phyloP scores from a whole-genome alignment of 2,329 filamentous ascomycete species.

The Diplocarpon rosae region DNA sequence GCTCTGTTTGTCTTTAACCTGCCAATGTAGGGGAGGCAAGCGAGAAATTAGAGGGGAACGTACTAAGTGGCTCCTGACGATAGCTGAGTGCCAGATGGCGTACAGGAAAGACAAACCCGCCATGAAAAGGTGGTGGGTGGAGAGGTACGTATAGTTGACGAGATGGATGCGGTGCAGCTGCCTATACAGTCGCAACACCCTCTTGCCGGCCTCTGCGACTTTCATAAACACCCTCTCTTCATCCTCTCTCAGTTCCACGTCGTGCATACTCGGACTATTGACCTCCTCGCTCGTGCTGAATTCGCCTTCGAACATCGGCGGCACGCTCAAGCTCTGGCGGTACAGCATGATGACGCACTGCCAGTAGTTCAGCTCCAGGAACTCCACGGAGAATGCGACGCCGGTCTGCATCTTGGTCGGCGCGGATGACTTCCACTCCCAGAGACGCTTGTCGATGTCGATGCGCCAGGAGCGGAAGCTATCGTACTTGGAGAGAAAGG shows the following conservation, averaged over 20 bases:
- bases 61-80: conserved; percentile 77
- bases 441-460: conserved; percentile 73
- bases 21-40: background rate
- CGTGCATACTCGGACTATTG: conserved; percentile 49
- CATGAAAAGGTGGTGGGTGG: conserved; percentile 95
- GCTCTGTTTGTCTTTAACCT: background rate
- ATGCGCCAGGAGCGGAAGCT: conserved; percentile 82
- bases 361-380: conserved; percentile 94
- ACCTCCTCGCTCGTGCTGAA: conserved; percentile 55
- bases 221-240: conserved; percentile 90
- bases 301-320: conserved; percentile 73
- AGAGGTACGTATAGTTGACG: conserved; percentile 92
- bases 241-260: conserved; percentile 61
- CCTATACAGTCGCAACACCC: conserved; percentile 80
- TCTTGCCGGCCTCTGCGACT: conserved; percentile 89
- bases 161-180: conserved; percentile 79
- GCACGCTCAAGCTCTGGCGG: conserved; percentile 78
- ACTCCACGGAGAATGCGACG: conserved; percentile 80
- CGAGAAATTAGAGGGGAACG: conserved; percentile 28
- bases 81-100: conserved; percentile 90
- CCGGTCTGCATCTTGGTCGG: conserved; percentile 71
- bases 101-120: conserved; percentile 93
- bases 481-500: conserved; percentile 73
- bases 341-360: conserved; percentile 95
- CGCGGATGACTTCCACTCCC: conserved; percentile 76